Percentiles rank a stretch among this genome's conserved stretches.
phyloP scores from a whole-genome alignment of 495 filamentous ascomycete genomes.

The Penicillium lagena region DNA sequence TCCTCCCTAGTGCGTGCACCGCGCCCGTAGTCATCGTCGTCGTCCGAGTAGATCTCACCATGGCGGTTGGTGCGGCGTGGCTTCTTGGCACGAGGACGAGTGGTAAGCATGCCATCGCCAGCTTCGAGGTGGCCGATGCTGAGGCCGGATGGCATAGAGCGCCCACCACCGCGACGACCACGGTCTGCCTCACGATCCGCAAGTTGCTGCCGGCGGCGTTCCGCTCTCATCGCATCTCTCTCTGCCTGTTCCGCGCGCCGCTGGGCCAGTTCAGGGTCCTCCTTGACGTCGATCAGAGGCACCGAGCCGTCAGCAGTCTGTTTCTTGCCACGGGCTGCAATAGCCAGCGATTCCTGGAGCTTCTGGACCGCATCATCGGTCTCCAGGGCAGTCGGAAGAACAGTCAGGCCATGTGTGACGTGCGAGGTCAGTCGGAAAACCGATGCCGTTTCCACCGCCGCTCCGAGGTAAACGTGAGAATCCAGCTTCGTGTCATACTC shows the following conservation, averaged over 20 bases:
- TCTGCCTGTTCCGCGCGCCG: constrained; percentile 68
- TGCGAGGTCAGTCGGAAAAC: constrained; percentile 73
- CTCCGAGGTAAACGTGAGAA: constrained; percentile 75
- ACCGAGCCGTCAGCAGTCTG: constrained; percentile 53
- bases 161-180: constrained; percentile 42
- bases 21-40: constrained; percentile 56
- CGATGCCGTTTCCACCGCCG: constrained; percentile 61
- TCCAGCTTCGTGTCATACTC: constrained; percentile 64
- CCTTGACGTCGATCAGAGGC: constrained; percentile 52
- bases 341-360: constrained; percentile 64
- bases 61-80: constrained; percentile 38
- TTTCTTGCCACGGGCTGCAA: constrained; percentile 48
- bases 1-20: constrained; percentile 61
- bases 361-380: constrained; percentile 73
- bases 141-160: constrained; percentile 50
- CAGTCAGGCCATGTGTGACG: constrained; percentile 66
- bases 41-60: constrained; percentile 50
- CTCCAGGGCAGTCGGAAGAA: constrained; percentile 61
- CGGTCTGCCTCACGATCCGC: constrained; percentile 58
- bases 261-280: constrained; percentile 77
- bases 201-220: constrained; percentile 62
- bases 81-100: constrained; percentile 32
- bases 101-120: constrained; percentile 37
- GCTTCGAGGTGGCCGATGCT: constrained; percentile 72
- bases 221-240: constrained; percentile 60